Base-by-base conservation (phyloP, 768 basidiomycete genomes). In the Mycena pura region DNA sequence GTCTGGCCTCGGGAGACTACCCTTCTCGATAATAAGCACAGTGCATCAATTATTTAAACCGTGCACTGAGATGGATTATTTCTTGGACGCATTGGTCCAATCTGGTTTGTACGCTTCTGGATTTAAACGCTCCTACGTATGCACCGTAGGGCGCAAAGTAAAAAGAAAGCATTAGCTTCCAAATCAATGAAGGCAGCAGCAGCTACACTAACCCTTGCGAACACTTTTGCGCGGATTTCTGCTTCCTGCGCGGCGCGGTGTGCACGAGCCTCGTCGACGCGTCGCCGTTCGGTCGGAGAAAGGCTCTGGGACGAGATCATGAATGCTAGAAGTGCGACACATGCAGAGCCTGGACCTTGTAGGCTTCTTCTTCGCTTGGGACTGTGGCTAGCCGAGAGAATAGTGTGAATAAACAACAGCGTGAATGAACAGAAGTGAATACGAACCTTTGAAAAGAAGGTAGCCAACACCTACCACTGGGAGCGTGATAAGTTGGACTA, bases 211-310 rank as follows among this genome's bases (percentile, higher is more conserved):
- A 82, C 86, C 82, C 86, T 84, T 5, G 79, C 81, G 57, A 81
- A 77, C 6, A 80, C 76, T 67, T 83, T 82, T 66, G 79, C 81
- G 69, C 80, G 80, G 69, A 81, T 78, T 57, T 81, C 82, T 46
- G 77, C 77, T 75, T 89, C 89, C 70, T 81, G 77, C 4, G 82
- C 80, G 11, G 81, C 65, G 28, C 89, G 80, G 8, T 81, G 74
- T 15, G 81, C 80, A 32, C 85, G 82, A 56, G 80, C 78, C 3
- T 82, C 83, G 65, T 90, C 89, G 17, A 90, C 88, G 66, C 84
- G 84, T 45, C 84, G 81, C 65, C 80, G 82, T 62, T 89, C 72
- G 75, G 87, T 86, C 63, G 89, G 88, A 21, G 88, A 80, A 80
- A 90, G 79, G 70, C 80, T 76, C 88, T 89, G 62, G 7, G 27